These are phyloP conservation scores for Solanum peruvianum DNA, from an alignment of 257 asterid species.

Conservation along the genomic window DNA sequence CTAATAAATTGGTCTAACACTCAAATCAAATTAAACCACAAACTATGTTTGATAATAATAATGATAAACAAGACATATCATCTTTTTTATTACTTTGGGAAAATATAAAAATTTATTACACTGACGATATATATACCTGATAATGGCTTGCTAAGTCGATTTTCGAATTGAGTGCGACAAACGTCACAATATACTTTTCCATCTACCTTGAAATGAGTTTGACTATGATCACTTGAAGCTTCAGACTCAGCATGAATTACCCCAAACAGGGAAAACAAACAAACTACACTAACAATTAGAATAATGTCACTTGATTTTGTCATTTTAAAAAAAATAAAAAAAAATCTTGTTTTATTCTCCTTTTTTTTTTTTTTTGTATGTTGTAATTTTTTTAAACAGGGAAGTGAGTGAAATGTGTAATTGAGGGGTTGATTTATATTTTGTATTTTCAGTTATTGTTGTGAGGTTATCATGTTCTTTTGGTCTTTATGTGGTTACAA, in stretches of 20 bases:
- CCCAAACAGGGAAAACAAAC: slow-evolving; percentile 15
- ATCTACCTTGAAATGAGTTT: slow-evolving; percentile 21
- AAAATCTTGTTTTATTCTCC: background rate
- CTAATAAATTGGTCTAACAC: background rate
- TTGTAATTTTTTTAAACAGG: background rate
- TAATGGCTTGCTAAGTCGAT: slow-evolving; percentile 46
- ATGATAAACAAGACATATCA: background rate
- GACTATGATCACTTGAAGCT: background rate
- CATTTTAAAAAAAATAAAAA: slow-evolving; percentile 2
- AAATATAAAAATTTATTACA: background rate
- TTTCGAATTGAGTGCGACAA: slow-evolving; percentile 57
- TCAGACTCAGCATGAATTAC: background rate
- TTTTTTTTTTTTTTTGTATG: background rate
- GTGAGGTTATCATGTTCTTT: background rate
- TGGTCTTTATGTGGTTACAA: background rate
- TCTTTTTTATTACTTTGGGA: background rate
- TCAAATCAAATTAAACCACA: background rate
- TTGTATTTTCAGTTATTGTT: background rate
- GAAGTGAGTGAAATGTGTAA: background rate
- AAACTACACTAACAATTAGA: slow-evolving; percentile 22
- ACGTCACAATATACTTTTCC: slow-evolving; percentile 66
- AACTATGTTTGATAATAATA: background rate
- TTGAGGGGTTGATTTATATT: background rate
- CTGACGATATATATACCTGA: slow-evolving; percentile 19
- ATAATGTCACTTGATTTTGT: slow-evolving; percentile 16